Conservation (phyloP, 192 early-diverging fungal genomes). For the Powellomyces hirtus region DNA sequence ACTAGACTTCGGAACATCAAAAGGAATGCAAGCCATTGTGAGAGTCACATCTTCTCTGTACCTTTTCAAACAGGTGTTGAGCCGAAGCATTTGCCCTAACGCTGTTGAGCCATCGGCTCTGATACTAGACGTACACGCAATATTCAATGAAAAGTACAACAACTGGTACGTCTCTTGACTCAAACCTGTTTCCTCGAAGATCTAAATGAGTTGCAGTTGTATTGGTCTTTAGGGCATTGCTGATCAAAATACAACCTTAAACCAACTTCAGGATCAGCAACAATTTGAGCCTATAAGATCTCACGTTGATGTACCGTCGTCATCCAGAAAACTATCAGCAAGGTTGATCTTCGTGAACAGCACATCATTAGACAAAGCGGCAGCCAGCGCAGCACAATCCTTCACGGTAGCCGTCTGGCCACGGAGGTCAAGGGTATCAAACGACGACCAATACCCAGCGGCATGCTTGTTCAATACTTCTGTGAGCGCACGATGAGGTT, state of each 20-base stretch:
- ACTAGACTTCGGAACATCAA: constrained; percentile 37
- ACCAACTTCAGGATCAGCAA: too few relatives aligned
- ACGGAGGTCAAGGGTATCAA: constrained; percentile 23
- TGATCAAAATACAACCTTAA: constrained; percentile 47
- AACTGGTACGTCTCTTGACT: not conserved
- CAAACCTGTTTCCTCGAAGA: constrained; percentile 52
- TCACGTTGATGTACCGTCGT: constrained; percentile 43
- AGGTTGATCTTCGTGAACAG: constrained; percentile 37
- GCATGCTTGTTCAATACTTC: constrained; percentile 5
- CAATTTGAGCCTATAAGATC: too few relatives aligned
- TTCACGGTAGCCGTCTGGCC: constrained; percentile 34
- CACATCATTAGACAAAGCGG: constrained; percentile 35
- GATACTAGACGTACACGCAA: constrained; percentile 26
- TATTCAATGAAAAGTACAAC: not conserved
- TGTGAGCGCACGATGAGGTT: constrained; percentile 23
- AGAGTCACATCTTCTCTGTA: too few relatives aligned
- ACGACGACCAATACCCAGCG: not conserved
- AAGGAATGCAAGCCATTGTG: too few relatives aligned
- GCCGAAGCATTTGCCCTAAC: constrained; percentile 54
- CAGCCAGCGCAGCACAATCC: constrained; percentile 42
- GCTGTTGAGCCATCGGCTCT: constrained; percentile 58
- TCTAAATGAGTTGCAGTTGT: constrained; percentile 41
- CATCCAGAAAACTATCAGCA: constrained; percentile 55
- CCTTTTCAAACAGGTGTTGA: constrained; percentile 46
- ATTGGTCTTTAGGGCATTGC: constrained; percentile 56